These are phyloP conservation scores for Ceratobasidium sp. DNA, from an alignment of 1,284 basidiomycete species.

Conservation along the genomic window DNA sequence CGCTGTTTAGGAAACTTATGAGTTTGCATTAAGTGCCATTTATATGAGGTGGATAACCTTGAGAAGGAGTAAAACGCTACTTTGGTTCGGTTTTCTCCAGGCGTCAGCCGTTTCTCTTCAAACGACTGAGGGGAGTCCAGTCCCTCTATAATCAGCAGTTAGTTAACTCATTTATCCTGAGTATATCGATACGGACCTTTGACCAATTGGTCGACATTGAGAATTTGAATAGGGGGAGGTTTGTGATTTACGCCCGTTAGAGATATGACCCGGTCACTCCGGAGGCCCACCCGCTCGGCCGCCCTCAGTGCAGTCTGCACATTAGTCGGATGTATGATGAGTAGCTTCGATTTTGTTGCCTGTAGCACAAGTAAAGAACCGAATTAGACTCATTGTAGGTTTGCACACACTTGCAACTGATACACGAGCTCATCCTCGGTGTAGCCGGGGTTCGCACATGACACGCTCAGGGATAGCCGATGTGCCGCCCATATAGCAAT, in stretches of 20 bases:
- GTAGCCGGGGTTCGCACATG: conserved; percentile 71
- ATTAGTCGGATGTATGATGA: conserved; percentile 65
- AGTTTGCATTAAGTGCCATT: not conserved
- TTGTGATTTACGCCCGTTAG: conserved; percentile 51
- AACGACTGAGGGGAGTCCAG: conserved; percentile 55
- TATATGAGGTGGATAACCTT: not conserved
- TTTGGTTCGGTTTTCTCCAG: conserved; percentile 71
- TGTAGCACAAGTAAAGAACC: conserved; percentile 53
- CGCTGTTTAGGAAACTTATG: conserved; percentile 53
- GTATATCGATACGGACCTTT: not conserved
- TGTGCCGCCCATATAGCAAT: conserved; percentile 77
- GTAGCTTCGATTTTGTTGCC: conserved; percentile 60
- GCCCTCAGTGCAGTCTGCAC: conserved; percentile 61
- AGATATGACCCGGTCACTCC: conserved; percentile 63
- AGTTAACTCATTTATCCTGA: not conserved
- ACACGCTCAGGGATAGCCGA: conserved; percentile 52
- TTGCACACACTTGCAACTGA: conserved; percentile 10
- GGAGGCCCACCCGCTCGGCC: conserved; percentile 60
- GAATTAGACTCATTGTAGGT: conserved; percentile 45
- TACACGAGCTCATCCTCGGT: conserved; percentile 64
- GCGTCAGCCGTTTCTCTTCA: conserved; percentile 58
- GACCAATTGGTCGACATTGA: conserved; percentile 60
- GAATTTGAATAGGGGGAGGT: conserved; percentile 40
- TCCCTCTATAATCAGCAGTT: conserved; percentile 56
- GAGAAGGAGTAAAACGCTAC: conserved; percentile 80